Percentiles rank a stretch among this genome's conserved stretches.
phyloP scores from a whole-genome alignment of 1,284 basidiomycete genomes.

The Ceraceosorus guamensis region DNA sequence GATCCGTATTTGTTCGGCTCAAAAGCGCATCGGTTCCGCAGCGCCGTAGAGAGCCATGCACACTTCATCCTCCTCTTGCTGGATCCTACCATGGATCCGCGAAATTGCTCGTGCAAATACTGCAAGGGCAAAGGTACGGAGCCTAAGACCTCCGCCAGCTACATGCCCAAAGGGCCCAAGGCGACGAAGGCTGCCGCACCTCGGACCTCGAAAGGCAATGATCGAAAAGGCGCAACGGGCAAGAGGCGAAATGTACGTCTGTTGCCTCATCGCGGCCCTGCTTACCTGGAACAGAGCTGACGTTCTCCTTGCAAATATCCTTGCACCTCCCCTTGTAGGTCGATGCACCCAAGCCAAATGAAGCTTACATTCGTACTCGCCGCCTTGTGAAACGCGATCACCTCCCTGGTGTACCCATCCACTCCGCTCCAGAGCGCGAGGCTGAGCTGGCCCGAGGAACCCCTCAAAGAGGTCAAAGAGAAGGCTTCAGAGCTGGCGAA shows the following conservation, averaged over 20 bases:
- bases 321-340: too few relatives aligned
- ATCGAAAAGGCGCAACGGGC: neutral
- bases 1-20: constrained; percentile 32
- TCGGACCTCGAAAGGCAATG: too few relatives aligned
- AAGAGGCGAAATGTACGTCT: neutral
- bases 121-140: constrained; percentile 6
- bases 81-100: constrained; percentile 17
- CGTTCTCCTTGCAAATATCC: neutral
- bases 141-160: neutral
- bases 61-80: constrained; percentile 25
- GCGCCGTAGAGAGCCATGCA: constrained; percentile 19
- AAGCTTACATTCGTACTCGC: too few relatives aligned
- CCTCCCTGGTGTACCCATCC: constrained; percentile 16
- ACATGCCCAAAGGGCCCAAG: too few relatives aligned
- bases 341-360: too few relatives aligned
- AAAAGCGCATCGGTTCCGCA: constrained; percentile 23
- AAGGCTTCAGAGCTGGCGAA: constrained; percentile 27
- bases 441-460: constrained; percentile 9
- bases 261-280: neutral
- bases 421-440: constrained; percentile 20
- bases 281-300: neutral
- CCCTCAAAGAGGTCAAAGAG: constrained; percentile 17
- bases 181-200: too few relatives aligned
- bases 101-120: constrained; percentile 31
- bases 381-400: neutral